Conservation (phyloP, 2,329 filamentous ascomycete species). For the Colletotrichum sp. region DNA sequence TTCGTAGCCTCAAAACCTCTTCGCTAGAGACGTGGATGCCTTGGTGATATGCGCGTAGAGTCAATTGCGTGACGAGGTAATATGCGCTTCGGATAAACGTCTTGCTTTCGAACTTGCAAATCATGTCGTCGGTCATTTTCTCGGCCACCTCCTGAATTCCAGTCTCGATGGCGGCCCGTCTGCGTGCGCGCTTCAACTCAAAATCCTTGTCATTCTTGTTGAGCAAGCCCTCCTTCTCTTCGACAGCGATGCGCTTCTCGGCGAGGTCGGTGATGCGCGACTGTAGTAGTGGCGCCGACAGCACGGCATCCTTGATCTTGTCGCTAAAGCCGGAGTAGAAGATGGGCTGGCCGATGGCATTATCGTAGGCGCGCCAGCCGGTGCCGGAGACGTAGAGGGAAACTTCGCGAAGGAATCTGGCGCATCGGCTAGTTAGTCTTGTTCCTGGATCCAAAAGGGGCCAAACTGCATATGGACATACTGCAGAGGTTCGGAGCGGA, state of each 20-base stretch:
- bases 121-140: slow-evolving; percentile 91
- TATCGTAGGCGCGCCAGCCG: slow-evolving; percentile 94
- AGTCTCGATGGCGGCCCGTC: slow-evolving; percentile 70
- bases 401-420: slow-evolving; percentile 88
- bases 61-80: slow-evolving; percentile 84
- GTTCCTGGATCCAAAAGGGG: slow-evolving; percentile 4
- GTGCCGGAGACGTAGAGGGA: slow-evolving; percentile 91
- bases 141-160: slow-evolving; percentile 83
- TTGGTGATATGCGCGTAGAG: slow-evolving; percentile 94
- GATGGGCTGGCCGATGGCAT: slow-evolving; percentile 87
- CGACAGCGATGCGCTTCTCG: slow-evolving; percentile 73
- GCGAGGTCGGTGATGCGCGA: slow-evolving; percentile 79
- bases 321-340: slow-evolving; percentile 94
- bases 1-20: slow-evolving; percentile 83
- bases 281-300: slow-evolving; percentile 78
- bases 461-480: slow-evolving; percentile 33
- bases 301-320: slow-evolving; percentile 80
- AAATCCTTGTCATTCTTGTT: slow-evolving; percentile 61
- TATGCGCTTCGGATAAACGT: slow-evolving; percentile 91
- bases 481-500: slow-evolving; percentile 73
- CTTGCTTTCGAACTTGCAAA: slow-evolving; percentile 98
- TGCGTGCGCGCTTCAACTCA: slow-evolving; percentile 54
- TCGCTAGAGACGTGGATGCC: slow-evolving; percentile 96
- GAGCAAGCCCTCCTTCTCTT: slow-evolving; percentile 77
- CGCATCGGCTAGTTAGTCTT: not conserved